Percentiles rank a stretch among this genome's conserved stretches.
Evolutionary conservation across 371 early-diverging fungal species (phyloP).

Genomic region (Lichtheimia ornata): DNA sequence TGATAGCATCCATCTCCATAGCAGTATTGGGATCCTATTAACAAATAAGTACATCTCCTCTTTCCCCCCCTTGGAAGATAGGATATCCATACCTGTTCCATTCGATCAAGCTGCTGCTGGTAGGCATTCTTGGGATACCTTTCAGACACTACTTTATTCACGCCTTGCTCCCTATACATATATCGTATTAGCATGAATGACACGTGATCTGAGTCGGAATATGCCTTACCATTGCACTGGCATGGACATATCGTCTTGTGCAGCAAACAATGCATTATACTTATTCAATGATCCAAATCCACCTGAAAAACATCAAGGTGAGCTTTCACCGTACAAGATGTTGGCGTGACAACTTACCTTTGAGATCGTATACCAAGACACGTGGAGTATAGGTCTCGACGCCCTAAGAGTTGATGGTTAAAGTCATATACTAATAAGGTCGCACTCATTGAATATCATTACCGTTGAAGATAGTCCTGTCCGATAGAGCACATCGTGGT

Average conservation of each 20-base stretch:
- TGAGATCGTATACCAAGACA: conserved; percentile 74
- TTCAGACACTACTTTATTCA: conserved; percentile 40
- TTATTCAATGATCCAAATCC: conserved; percentile 76
- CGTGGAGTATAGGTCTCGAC: conserved; percentile 77
- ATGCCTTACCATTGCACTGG: conserved; percentile 36
- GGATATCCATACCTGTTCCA: conserved; percentile 29
- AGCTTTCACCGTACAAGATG: too few species aligned
- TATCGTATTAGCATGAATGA: background rate
- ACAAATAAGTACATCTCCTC: background rate
- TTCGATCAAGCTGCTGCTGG: conserved; percentile 54
- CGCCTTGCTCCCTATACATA: conserved; percentile 49
- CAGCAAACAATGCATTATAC: conserved; percentile 60
- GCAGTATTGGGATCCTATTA: conserved; percentile 11
- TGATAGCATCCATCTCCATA: conserved; percentile 27
- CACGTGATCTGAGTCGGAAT: background rate
- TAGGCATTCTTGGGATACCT: conserved; percentile 47
- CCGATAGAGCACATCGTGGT: conserved; percentile 63
- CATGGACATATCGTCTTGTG: conserved; percentile 11
- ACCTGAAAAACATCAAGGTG: conserved; percentile 31
- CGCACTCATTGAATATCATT: conserved; percentile 7
- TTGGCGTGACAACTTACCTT: conserved; percentile 38
- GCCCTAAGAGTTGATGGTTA: conserved; percentile 42
- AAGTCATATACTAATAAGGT: background rate
- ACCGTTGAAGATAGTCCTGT: conserved; percentile 42
- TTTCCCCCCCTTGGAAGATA: background rate